phyloP scores from a whole-genome alignment of 225 moss, liverwort and hornwort genomes.

The Marchantia paleacea region DNA sequence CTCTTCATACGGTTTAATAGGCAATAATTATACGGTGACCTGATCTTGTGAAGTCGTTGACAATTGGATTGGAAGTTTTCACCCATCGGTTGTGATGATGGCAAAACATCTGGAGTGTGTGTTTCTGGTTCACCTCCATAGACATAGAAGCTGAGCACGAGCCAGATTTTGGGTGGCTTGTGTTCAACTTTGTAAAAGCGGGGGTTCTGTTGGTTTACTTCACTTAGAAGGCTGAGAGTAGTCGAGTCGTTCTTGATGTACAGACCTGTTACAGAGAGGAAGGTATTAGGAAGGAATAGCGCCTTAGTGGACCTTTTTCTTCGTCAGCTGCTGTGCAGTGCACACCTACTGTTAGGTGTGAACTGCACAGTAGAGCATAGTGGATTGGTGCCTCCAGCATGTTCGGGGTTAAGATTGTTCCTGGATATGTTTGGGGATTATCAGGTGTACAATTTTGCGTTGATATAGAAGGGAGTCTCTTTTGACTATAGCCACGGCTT shows the following conservation, averaged over 20 bases:
- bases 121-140: neutral
- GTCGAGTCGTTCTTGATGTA: neutral
- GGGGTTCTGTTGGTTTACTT: neutral
- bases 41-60: neutral
- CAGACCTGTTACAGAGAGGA: neutral
- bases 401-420: neutral
- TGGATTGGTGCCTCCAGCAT: neutral
- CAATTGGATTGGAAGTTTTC: neutral
- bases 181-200: neutral
- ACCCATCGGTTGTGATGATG: neutral
- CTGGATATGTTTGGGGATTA: neutral
- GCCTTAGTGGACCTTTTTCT: neutral
- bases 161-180: neutral
- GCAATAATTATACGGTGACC: neutral
- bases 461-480: neutral
- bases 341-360: no score
- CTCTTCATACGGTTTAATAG: neutral
- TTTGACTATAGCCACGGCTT: no score
- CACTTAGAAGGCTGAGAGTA: neutral
- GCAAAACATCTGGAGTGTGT: neutral
- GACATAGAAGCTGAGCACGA: neutral
- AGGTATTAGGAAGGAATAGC: neutral
- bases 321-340: neutral
- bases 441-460: constrained; percentile 5
- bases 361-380: neutral